Conservation (phyloP, 495 filamentous ascomycete species). For the Hypoxylon fuscum region DNA sequence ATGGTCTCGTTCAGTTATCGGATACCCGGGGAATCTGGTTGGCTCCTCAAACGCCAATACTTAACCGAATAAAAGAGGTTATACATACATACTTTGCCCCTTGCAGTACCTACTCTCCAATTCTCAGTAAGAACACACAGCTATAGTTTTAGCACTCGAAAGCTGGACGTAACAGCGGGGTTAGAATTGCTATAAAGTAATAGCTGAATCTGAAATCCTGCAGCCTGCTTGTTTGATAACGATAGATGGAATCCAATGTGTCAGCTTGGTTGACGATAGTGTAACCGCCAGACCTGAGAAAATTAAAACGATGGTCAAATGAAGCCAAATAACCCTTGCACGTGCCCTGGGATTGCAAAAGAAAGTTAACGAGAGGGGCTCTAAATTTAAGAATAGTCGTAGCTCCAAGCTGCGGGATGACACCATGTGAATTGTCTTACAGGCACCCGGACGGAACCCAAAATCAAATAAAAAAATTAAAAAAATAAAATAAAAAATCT, state of each 20-base stretch:
- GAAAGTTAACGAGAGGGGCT: conserved; percentile 29
- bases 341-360: conserved; percentile 22
- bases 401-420: conserved; percentile 15
- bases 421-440: conserved; percentile 22
- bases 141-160: background rate
- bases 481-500: conserved; percentile 14
- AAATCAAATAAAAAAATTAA: conserved; percentile 9
- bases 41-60: conserved; percentile 1
- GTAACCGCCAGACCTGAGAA: no score
- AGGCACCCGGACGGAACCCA: background rate
- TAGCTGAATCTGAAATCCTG: background rate
- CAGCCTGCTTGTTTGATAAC: no score
- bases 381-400: background rate
- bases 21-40: conserved; percentile 33
- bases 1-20: conserved; percentile 4
- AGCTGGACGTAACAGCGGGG: background rate
- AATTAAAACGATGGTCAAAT: background rate
- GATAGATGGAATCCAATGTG: no score
- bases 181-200: background rate
- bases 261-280: no score
- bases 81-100: conserved; percentile 2
- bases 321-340: conserved; percentile 16
- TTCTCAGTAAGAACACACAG: background rate
- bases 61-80: background rate
- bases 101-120: no score